Conservation (phyloP, 352 stramenopile species). For the Pythium monospermum region DNA sequence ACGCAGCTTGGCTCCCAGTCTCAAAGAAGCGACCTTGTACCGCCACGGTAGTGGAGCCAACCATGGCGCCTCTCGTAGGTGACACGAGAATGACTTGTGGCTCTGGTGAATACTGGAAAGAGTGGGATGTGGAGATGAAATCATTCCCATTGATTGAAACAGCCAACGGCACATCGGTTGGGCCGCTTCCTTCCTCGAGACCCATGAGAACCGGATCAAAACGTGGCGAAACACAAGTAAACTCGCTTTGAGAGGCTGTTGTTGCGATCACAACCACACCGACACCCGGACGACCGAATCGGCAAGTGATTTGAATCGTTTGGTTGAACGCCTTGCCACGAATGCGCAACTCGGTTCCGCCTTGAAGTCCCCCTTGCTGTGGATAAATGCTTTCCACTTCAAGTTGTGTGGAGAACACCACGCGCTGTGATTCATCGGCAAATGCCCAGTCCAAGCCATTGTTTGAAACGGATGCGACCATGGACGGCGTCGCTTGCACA, state of each 20-base stretch:
- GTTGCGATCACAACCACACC: constrained; percentile 26
- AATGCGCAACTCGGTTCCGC: constrained; percentile 54
- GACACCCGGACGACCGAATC: constrained; percentile 38
- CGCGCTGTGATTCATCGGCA: not conserved
- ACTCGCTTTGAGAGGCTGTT: constrained; percentile 18
- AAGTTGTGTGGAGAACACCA: constrained; percentile 26
- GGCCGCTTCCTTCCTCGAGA: not conserved
- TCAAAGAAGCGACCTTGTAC: constrained; percentile 18
- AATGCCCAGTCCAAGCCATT: constrained; percentile 37
- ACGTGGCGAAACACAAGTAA: constrained; percentile 38
- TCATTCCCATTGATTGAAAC: constrained; percentile 64
- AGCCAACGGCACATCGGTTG: constrained; percentile 32
- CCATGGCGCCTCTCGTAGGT: not conserved
- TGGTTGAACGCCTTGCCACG: constrained; percentile 46
- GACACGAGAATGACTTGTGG: not conserved
- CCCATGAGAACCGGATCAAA: constrained; percentile 21
- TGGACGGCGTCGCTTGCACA: constrained; percentile 16
- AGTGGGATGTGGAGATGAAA: not conserved
- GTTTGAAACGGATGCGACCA: constrained; percentile 28
- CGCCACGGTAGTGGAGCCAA: constrained; percentile 21
- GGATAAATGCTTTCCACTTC: constrained; percentile 47
- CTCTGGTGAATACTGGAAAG: not conserved
- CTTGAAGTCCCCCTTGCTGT: constrained; percentile 28
- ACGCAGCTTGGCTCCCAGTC: constrained; percentile 5
- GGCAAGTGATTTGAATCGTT: constrained; percentile 40